Percentiles rank a stretch among this genome's conserved stretches.
Evolutionary conservation across 2,329 filamentous ascomycete genomes (phyloP).

Genomic region (Gyromitra esculenta): DNA sequence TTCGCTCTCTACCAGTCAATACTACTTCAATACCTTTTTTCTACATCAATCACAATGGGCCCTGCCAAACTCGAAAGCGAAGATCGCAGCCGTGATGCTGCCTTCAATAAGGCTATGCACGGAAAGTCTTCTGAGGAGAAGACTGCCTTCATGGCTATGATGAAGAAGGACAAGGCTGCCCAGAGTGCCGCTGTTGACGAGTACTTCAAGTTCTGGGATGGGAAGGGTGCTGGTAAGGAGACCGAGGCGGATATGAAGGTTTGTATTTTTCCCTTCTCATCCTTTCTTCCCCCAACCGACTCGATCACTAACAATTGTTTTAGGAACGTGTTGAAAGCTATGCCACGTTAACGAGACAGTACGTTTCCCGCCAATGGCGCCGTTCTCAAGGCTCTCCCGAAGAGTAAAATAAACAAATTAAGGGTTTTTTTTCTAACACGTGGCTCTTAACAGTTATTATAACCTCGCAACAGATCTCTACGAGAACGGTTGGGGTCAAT

Average conservation of each 20-base stretch:
- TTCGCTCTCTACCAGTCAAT: constrained; percentile 25
- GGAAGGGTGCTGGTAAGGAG: constrained; percentile 80
- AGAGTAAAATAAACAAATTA: constrained; percentile 5
- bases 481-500: constrained; percentile 96
- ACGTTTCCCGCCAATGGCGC: constrained; percentile 61
- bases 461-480: constrained; percentile 96
- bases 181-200: constrained; percentile 86
- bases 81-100: constrained; percentile 84
- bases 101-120: constrained; percentile 90
- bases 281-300: neutral
- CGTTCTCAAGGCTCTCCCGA: neutral
- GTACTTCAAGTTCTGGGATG: constrained; percentile 97
- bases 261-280: constrained; percentile 44
- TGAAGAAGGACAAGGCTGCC: constrained; percentile 80
- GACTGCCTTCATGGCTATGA: constrained; percentile 83
- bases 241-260: constrained; percentile 84
- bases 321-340: constrained; percentile 86
- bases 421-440: constrained; percentile 44
- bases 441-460: constrained; percentile 75
- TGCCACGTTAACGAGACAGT: constrained; percentile 92
- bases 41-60: constrained; percentile 46
- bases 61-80: constrained; percentile 74
- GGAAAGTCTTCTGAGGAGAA: constrained; percentile 74
- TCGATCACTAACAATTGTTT: constrained; percentile 53
- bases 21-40: constrained; percentile 27